Base-by-base conservation (phyloP, 148 eudicot genomes). In the Vaccinium macrocarpon region DNA sequence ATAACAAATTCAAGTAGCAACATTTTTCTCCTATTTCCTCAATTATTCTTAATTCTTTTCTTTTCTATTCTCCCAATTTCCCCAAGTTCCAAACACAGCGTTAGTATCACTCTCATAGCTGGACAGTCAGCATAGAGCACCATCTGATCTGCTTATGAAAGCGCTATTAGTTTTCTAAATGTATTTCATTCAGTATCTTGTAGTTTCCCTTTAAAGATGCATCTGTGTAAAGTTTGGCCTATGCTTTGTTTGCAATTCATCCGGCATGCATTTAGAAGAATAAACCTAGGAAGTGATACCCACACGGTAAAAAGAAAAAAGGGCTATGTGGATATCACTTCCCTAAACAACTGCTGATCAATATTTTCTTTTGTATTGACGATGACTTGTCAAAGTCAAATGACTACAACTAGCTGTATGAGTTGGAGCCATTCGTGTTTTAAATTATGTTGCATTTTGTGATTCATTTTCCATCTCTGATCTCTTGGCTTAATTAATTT, bases 181-280 rank as follows among this genome's bases (percentile, higher is more conserved):
- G 10, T 0, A 21, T 19, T 64, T 64, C 71, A 64, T 8, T 23
- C 35, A 32, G 35, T 32, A 64, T 8, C 29, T 64, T 21, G 25
- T 21, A 64, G 6, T 64, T 64, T 42, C 71, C 12, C 13, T 46
- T 48, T 29, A 75, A 75, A 46, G 78, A 75, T 75, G 78, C 78
- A 75, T 75, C 50, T 29, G 21, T 46, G 29, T 38, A 46, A 8
- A 74, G 48, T 2, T 74, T 42, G 14, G 27, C 55, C 48, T 48
- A 8, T 75, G 78, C 78, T 46, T 19, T 75, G 25, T 48, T 75
- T 38, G 52, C 77, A 38, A 73, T 72, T 72, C 21, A 73, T 75
- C 23, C 14, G 7, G 53, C 4, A 75, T 46, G 15, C 50, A 48
- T 35, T 18, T 73, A 73, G 50, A 18, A 11, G 50, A 73, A 42